Evolutionary conservation across 768 basidiomycete species (phyloP), one percentile per base, ranked within the genome.

Genomic region (Mycena floridula): DNA sequence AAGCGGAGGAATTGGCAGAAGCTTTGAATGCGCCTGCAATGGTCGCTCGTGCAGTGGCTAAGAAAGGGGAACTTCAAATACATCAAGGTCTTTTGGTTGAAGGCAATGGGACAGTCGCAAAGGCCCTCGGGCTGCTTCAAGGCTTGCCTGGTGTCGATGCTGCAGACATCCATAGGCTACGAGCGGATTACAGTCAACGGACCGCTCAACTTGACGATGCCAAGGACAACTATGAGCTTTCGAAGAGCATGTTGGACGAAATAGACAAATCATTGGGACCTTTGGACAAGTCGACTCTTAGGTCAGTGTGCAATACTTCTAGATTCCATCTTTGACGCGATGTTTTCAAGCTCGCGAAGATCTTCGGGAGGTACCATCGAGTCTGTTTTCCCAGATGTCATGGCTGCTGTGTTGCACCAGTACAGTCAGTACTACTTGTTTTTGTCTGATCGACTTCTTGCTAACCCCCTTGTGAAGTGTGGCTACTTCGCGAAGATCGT

Each of bases 1-100:
- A 91, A 56, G 87, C 86, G 1, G 66, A 74, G n/a, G 79, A 82
- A 16, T 66, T 97, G 1, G 88, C 90, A 0, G 66, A 72, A 38
- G 70, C 83, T 5, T 59, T 91, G 9, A 82, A 81, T 48, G 77
- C 84, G 0, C 79, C 84, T 13, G 72, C 79, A 0, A 64, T 88
- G 54, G 60, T 74, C 6, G 77, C 82, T 18, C 76, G 85, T 7
- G 87, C 89, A 0, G 61, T 84, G 23, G 71, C 81, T 0, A 69
- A 75, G 52, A 76, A 79, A 42, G 85, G 77, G 3, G 88, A 93
- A 50, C 68, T 95, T 2, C 71, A 82, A 37, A 59, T 91, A 4
- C 73, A 81, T 38, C 71, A 85, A 50, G 78, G 81, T 2, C 66
- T 72, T 28, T 54, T 84, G 4, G 70, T 76, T 5, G 77, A 79